These are phyloP conservation scores for Russula vinacea DNA, from an alignment of 768 basidiomycete genomes.

Conservation along the genomic window DNA sequence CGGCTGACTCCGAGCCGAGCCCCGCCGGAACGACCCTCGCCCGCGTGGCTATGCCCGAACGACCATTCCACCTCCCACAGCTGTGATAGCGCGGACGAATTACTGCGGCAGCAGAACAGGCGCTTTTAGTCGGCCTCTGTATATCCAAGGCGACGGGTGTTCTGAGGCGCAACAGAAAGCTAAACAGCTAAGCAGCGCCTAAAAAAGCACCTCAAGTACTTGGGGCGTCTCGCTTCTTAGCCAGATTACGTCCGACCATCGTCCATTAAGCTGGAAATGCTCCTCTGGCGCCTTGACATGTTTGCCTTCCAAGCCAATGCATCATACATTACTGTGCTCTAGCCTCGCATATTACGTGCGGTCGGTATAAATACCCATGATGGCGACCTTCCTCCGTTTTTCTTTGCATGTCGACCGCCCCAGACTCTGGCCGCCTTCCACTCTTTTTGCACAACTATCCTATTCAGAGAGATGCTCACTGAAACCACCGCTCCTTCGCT, in stretches of 20 bases:
- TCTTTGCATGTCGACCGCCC: constrained; percentile 15
- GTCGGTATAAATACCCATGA: constrained; percentile 9
- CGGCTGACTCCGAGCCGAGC: not conserved
- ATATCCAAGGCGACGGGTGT: constrained; percentile 5
- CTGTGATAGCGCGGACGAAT: constrained; percentile 3
- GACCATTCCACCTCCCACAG: not conserved
- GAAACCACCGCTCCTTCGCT: constrained; percentile 22
- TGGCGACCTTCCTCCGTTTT: not conserved
- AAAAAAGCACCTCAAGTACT: constrained; percentile 8
- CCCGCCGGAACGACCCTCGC: not conserved
- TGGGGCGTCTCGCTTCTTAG: constrained; percentile 14
- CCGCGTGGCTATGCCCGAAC: not conserved
- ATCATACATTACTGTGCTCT: not conserved
- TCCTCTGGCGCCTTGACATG: not conserved
- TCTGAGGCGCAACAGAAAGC: not conserved
- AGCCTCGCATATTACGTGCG: constrained; percentile 5
- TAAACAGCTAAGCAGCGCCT: not conserved
- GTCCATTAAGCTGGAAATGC: not conserved
- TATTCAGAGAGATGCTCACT: constrained; percentile 11
- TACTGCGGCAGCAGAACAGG: not conserved
- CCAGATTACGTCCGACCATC: constrained; percentile 25
- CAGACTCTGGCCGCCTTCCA: constrained; percentile 9
- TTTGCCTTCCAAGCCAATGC: constrained; percentile 6
- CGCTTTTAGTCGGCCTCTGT: not conserved
- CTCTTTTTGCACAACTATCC: constrained; percentile 10